Base-by-base conservation (phyloP, 2,329 filamentous ascomycete species). In the Aspergillus sp. region DNA sequence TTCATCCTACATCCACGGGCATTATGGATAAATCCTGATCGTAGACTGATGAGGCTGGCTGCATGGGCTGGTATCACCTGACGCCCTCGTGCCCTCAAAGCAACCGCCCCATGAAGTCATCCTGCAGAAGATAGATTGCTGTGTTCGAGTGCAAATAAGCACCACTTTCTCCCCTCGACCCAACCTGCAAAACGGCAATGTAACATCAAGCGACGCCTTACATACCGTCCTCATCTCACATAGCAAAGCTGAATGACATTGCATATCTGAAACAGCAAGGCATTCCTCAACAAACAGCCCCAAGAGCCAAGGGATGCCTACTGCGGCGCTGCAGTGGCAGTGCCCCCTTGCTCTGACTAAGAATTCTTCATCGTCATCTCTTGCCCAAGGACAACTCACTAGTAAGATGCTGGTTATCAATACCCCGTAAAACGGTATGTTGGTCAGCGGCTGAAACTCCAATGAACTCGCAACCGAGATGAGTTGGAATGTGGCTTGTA, bases 81-180 rank as follows among this genome's bases (percentile, higher is more conserved):
- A 42, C 24, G 40, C 36, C 45, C 45, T 47, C 50, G 49, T 50
- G 30, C 33, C 50, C 30, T 52, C 50, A 45, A 52, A 52, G 36
- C 45, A 43, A 24, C 16, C 22, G 7, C 17, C 40, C n/a, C 45
- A 48, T 52, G 50, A 52, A 38, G 50, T 52, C 50, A 52, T 52
- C 50, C 20, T 36, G 50, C 50, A 52, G 9, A 8, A 8, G 26
- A 30, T 30, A 30, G 26, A 30, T 3, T 30, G 26, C 26, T 30
- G 26, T 9, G 26, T 30, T 11, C 26, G 26, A 30, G 26, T 30
- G 26, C 26, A 11, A 9, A 11, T 30, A 10, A 9, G 8, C 26
- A 30, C 26, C 26, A 30, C 10, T 11, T 30, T 22, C 22, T 22
- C n/a, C n/a, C n/a, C n/a, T n/a, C n/a, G n/a, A n/a, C n/a, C n/a